These are phyloP conservation scores for Oemleria cerasiformis DNA, from an alignment of 306 rosid genomes.

Conservation along the genomic window DNA sequence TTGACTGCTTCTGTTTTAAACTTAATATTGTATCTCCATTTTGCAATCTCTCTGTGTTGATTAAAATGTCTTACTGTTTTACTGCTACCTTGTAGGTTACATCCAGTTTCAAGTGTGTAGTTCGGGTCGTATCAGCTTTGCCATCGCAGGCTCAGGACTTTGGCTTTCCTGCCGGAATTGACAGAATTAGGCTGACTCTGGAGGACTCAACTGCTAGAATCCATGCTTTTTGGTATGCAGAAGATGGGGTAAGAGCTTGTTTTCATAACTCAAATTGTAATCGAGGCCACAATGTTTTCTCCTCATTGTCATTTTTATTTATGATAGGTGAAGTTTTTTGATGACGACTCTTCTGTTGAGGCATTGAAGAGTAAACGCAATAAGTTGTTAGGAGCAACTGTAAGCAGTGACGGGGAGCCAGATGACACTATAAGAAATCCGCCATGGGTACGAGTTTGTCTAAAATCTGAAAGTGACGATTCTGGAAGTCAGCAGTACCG, in stretches of 20 bases:
- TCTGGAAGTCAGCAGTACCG: constrained; percentile 37
- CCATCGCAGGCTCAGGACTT: constrained; percentile 45
- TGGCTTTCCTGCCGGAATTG: constrained; percentile 29
- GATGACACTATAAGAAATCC: constrained; percentile 48
- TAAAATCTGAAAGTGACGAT: constrained; percentile 33
- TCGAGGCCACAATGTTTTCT: neutral
- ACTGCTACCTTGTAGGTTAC: constrained; percentile 42
- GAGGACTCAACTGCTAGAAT: constrained; percentile 86
- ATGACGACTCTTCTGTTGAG: constrained; percentile 32
- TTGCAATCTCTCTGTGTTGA: too few species aligned
- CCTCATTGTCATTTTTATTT: neutral
- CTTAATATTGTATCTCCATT: too few species aligned
- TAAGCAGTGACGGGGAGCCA: constrained; percentile 11
- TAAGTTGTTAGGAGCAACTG: constrained; percentile 44
- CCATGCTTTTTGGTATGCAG: constrained; percentile 46
- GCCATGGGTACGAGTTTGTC: constrained; percentile 64
- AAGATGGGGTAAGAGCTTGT: constrained; percentile 59
- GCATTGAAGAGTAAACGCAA: constrained; percentile 38
- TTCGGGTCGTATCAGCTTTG: constrained; percentile 48
- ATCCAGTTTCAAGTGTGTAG: constrained; percentile 54
- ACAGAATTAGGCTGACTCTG: constrained; percentile 49
- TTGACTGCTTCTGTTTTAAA: too few species aligned
- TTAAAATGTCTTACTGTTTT: too few species aligned
- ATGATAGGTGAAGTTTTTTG: constrained; percentile 50
- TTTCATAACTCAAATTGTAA: neutral